phyloP scores from a whole-genome alignment of 495 filamentous ascomycete species.

The Hyaloscypha variabilis region DNA sequence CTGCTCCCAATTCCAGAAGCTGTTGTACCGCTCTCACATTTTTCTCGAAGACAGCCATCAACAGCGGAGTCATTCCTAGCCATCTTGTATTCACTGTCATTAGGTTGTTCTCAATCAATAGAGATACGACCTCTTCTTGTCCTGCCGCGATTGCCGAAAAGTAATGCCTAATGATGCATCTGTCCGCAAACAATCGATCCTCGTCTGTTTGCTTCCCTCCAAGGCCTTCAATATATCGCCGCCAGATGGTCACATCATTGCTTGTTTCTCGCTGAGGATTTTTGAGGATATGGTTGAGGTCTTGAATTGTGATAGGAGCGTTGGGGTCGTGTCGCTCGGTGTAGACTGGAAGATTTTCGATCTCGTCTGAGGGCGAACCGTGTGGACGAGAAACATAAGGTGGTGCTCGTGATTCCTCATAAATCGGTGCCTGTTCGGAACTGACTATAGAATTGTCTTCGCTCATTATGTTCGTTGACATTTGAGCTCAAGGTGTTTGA shows the following conservation, averaged over 20 bases:
- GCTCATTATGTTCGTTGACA: neutral
- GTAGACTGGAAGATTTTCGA: neutral
- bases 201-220: neutral
- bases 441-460: neutral
- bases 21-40: constrained; percentile 7
- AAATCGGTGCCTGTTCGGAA: no score
- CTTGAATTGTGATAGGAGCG: neutral
- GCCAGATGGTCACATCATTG: neutral
- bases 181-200: neutral
- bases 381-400: neutral
- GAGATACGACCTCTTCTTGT: constrained; percentile 9
- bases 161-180: neutral
- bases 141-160: constrained; percentile 4
- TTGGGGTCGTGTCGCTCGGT: neutral
- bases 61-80: constrained; percentile 8
- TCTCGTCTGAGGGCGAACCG: neutral
- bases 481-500: no score
- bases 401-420: neutral
- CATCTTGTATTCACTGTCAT: constrained; percentile 10
- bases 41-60: constrained; percentile 9
- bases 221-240: neutral
- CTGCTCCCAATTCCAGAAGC: constrained; percentile 14
- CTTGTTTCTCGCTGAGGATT: neutral
- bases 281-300: neutral
- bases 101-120: constrained; percentile 5